These are phyloP conservation scores for Neckera pumila DNA, from an alignment of 225 moss, liverwort and hornwort species.

Conservation along the genomic window DNA sequence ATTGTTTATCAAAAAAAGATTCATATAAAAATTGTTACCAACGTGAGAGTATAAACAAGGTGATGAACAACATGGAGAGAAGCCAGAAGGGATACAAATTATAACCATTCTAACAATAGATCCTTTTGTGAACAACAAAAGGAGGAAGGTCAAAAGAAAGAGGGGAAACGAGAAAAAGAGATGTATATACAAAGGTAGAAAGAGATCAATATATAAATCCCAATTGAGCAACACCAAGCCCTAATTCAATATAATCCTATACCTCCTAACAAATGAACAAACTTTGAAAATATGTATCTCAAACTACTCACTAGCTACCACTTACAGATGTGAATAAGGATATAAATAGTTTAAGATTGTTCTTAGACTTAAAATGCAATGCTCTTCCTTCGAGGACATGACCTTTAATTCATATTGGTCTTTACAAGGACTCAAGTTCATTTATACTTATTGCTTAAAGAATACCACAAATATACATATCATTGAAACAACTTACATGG, in stretches of 20 bases:
- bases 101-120: background rate
- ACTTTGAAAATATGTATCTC: background rate
- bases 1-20: background rate
- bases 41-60: background rate
- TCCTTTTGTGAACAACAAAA: background rate
- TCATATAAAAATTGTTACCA: background rate
- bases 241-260: background rate
- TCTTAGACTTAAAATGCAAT: background rate
- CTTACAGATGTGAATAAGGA: background rate
- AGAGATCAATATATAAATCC: too few relatives aligned
- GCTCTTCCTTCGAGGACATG: rapidly evolving
- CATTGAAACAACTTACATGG: background rate
- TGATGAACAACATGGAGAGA: background rate
- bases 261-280: background rate
- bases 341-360: background rate
- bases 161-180: rapidly evolving
- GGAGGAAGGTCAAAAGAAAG: background rate
- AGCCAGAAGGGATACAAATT: background rate
- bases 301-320: background rate
- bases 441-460: background rate
- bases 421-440: background rate
- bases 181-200: too few relatives aligned
- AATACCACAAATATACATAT: background rate
- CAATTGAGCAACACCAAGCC: background rate
- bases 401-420: background rate